These are phyloP conservation scores for Linnemannia schmuckeri DNA, from an alignment of 192 early-diverging fungal genomes.

Conservation along the genomic window DNA sequence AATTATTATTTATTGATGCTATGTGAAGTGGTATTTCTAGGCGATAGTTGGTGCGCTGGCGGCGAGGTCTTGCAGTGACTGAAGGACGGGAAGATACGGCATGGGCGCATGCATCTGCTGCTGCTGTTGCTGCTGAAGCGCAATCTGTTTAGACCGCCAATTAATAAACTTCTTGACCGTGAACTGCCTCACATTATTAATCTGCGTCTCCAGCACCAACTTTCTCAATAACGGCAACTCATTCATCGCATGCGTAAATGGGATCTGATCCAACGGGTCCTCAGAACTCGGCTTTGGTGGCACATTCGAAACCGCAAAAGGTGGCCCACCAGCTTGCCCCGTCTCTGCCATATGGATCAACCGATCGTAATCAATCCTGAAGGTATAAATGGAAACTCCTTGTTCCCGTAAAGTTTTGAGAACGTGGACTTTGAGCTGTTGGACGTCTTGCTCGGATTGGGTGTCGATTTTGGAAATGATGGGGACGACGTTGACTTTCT, in stretches of 20 bases:
- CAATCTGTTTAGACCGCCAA: conserved; percentile 59
- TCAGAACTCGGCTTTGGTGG: conserved; percentile 11
- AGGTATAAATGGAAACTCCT: conserved; percentile 70
- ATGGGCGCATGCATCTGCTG: background rate
- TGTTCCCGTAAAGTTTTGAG: conserved; percentile 64
- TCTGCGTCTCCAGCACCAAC: conserved; percentile 66
- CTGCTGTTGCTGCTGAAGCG: conserved; percentile 34
- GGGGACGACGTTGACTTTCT: conserved; percentile 73
- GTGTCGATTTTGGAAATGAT: conserved; percentile 76
- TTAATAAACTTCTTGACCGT: conserved; percentile 71
- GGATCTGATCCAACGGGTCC: conserved; percentile 25
- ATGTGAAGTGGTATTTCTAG: background rate
- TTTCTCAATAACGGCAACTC: conserved; percentile 65
- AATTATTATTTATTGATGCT: background rate
- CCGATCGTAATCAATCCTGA: conserved; percentile 65
- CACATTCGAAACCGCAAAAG: conserved; percentile 64
- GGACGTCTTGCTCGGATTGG: conserved; percentile 61
- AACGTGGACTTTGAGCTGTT: conserved; percentile 64
- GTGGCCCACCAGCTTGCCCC: conserved; percentile 62
- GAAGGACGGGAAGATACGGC: background rate
- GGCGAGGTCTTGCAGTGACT: background rate
- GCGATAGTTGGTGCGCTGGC: background rate
- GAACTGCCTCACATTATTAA: conserved; percentile 64
- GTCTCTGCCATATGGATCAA: conserved; percentile 60
- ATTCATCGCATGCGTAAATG: conserved; percentile 29